Evolutionary conservation across 176 grass and related monocot genomes (phyloP).

Genomic region (Cenchrus americanus): DNA sequence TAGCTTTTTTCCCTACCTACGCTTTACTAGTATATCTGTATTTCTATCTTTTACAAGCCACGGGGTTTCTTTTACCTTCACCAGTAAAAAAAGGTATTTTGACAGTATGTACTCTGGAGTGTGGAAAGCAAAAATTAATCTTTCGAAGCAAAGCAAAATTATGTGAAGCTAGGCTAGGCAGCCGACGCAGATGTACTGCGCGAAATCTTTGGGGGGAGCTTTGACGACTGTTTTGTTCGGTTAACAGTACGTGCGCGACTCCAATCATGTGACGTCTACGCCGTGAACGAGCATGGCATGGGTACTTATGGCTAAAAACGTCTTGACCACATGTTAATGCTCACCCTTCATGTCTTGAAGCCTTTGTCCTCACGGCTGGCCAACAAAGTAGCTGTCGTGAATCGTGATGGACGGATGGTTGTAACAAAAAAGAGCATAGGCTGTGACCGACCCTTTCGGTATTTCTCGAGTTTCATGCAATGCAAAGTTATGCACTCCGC

Average conservation of each 20-base stretch:
- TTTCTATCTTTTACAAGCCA: neutral
- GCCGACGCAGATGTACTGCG: neutral
- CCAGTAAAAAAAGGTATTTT: too few species aligned
- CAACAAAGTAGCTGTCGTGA: neutral
- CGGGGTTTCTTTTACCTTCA: neutral
- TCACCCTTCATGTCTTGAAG: neutral
- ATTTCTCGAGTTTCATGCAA: neutral
- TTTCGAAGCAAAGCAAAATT: neutral
- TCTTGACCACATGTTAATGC: neutral
- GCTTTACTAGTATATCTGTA: conserved; percentile 30
- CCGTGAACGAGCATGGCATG: conserved; percentile 6
- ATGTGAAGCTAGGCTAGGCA: neutral
- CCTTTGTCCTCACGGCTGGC: neutral
- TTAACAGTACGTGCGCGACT: conserved; percentile 16
- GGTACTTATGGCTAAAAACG: neutral
- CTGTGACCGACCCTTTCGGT: neutral
- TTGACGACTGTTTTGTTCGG: conserved; percentile 41
- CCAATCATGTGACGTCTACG: conserved; percentile 24
- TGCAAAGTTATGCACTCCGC: too few species aligned
- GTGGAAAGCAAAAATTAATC: neutral
- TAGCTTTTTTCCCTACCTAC: neutral
- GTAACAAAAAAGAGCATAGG: neutral
- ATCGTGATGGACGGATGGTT: too few species aligned
- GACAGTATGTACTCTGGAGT: neutral
- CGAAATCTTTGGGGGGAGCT: conserved; percentile 21